Percentiles rank a stretch among this genome's conserved stretches.
Evolutionary conservation across 805 yeast genomes (phyloP).

Genomic region (Monosporozyma siamensis): DNA sequence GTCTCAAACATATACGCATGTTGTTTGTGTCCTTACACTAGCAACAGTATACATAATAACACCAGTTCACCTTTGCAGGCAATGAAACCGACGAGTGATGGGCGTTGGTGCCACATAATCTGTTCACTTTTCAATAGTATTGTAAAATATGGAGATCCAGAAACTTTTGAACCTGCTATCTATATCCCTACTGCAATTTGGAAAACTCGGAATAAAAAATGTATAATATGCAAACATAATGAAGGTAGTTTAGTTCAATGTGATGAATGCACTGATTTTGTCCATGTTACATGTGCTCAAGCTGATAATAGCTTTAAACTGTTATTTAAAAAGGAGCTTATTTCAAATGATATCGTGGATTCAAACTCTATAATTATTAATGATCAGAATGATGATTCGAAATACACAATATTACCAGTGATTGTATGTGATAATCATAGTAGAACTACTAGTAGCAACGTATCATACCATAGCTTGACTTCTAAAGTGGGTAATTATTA

Average conservation of each 20-base stretch:
- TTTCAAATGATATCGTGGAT: background rate
- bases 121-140: constrained; percentile 54
- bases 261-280: constrained; percentile 10
- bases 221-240: constrained; percentile 37
- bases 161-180: constrained; percentile 39
- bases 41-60: constrained; percentile 33
- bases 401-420: constrained; percentile 8
- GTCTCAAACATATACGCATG: constrained; percentile 53
- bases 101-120: constrained; percentile 68
- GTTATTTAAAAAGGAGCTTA: constrained; percentile 7
- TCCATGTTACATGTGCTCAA: constrained; percentile 26
- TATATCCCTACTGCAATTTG: constrained; percentile 31
- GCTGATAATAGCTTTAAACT: constrained; percentile 8
- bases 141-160: constrained; percentile 36
- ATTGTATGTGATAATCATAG: constrained; percentile 9
- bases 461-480: constrained; percentile 4
- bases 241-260: constrained; percentile 39
- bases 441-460: background rate
- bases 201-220: constrained; percentile 29
- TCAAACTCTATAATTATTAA: background rate
- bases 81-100: constrained; percentile 55
- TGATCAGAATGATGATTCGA: background rate
- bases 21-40: constrained; percentile 45
- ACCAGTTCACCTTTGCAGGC: constrained; percentile 43
- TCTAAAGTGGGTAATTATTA: constrained; percentile 1